Conservation (phyloP, 352 stramenopile species). For the Hyaloperonospora brassicae region DNA sequence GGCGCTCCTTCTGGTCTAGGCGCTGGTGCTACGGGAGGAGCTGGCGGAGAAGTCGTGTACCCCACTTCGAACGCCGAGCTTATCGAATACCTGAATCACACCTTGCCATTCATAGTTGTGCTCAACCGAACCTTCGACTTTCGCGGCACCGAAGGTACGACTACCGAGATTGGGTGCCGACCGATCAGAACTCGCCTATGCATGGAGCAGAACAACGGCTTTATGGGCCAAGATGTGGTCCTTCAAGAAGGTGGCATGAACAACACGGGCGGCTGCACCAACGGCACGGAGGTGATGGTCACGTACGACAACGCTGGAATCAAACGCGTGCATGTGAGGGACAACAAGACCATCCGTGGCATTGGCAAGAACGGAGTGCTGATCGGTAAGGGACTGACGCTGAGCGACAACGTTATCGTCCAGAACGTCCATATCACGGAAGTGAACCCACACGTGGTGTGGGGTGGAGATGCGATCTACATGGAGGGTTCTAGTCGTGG, state of each 20-base stretch:
- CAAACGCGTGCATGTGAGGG: conserved; percentile 15
- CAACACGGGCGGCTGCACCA: conserved; percentile 36
- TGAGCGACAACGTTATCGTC: no score
- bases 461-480: no score
- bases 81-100: no score
- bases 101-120: conserved; percentile 10
- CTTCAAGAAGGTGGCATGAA: conserved; percentile 29
- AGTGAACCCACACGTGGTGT: no score
- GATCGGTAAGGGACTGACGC: no score
- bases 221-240: conserved; percentile 38
- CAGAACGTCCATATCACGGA: no score
- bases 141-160: conserved; percentile 25
- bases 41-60: no score
- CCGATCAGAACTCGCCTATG: conserved; percentile 13
- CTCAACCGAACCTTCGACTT: conserved; percentile 7
- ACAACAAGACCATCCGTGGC: not conserved
- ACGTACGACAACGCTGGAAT: conserved; percentile 21
- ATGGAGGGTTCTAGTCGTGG: no score
- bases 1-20: conserved; percentile 23
- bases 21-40: conserved; percentile 4
- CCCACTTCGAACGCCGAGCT: no score
- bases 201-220: conserved; percentile 35
- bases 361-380: no score
- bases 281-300: conserved; percentile 20
- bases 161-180: conserved; percentile 19